Percentiles rank a stretch among this genome's conserved stretches.
Conservation (phyloP, 371 early-diverging fungal species). For the Mortierella sp. region DNA sequence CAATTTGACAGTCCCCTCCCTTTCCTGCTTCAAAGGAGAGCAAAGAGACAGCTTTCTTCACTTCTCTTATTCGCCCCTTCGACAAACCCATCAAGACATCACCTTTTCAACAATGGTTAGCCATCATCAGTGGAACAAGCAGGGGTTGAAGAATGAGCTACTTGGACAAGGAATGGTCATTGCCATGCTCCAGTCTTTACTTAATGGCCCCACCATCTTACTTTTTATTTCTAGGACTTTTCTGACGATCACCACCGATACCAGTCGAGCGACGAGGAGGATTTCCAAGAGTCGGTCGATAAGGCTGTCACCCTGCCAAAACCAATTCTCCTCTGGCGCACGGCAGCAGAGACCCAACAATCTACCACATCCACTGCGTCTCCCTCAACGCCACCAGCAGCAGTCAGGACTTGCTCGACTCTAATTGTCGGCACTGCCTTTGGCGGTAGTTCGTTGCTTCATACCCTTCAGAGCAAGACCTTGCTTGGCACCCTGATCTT, state of each 20-base stretch:
- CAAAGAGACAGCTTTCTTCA: background rate
- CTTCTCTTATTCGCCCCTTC: background rate
- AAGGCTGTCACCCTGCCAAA: conserved; percentile 46
- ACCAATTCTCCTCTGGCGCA: conserved; percentile 40
- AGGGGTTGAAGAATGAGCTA: background rate
- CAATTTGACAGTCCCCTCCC: background rate
- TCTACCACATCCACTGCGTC: background rate
- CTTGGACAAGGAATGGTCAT: background rate
- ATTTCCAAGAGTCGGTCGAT: conserved; percentile 40
- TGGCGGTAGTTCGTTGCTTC: conserved; percentile 45
- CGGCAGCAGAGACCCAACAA: background rate
- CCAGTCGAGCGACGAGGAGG: conserved; percentile 58
- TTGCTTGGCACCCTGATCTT: conserved; percentile 39
- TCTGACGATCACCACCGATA: conserved; percentile 53
- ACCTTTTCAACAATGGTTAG: background rate
- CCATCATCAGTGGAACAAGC: background rate
- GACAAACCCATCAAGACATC: conserved; percentile 1
- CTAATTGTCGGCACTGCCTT: conserved; percentile 46
- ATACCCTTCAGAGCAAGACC: conserved; percentile 38
- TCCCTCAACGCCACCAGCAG: conserved; percentile 2
- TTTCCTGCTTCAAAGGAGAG: background rate
- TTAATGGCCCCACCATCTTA: background rate
- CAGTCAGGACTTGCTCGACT: conserved; percentile 30
- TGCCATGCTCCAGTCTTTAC: background rate
- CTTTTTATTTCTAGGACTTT: conserved; percentile 20